Base-by-base conservation (phyloP, 2,329 filamentous ascomycete genomes). In the Phaeoacremonium minimum region DNA sequence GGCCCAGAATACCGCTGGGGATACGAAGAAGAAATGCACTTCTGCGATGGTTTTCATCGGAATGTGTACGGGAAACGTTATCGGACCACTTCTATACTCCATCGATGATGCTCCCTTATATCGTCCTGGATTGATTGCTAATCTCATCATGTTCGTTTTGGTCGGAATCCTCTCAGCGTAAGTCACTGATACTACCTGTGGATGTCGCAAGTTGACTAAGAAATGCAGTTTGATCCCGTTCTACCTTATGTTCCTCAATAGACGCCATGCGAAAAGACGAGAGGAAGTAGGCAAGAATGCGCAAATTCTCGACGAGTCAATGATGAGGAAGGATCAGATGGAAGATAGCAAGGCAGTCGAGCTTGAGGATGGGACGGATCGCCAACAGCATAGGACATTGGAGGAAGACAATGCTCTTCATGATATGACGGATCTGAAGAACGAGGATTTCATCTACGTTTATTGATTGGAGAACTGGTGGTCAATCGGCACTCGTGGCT, bases 21-120 rank as follows among this genome's bases (percentile, higher is more conserved):
- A 85, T 49, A 85, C 81, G 0, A 86, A 86, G 57, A 76, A 77
- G 44, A 85, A 84, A 49, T 72, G 75, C 8, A 81, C 75, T 0
- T 83, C 79, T 0, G 79, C 72, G 11, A 65, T 83, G 6, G 63
- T 85, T 2, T 81, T 85, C 47, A 69, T 85, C 32, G 78, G 80
- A 5, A 74, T 80, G 40, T 82, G 74, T 35, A 73, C 72, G 2
- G 82, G 81, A 6, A 85, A 86, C 46, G 76, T 85, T 22, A 62
- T 84, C 15, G 81, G 80, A 0, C 81, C 81, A 0, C 70, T 79
- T 32, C 62, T 85, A 0, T 85, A 82, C 53, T 80, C 73, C 4
- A 73, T 76, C 0, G 67, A 67, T 0, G 74, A 81, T 38, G 71
- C 70, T 6, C 77, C 77, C 0, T 52, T 67, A 2, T 82, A 82